Conservation (phyloP, 2,329 filamentous ascomycete genomes). For the Xylaria polymorpha region DNA sequence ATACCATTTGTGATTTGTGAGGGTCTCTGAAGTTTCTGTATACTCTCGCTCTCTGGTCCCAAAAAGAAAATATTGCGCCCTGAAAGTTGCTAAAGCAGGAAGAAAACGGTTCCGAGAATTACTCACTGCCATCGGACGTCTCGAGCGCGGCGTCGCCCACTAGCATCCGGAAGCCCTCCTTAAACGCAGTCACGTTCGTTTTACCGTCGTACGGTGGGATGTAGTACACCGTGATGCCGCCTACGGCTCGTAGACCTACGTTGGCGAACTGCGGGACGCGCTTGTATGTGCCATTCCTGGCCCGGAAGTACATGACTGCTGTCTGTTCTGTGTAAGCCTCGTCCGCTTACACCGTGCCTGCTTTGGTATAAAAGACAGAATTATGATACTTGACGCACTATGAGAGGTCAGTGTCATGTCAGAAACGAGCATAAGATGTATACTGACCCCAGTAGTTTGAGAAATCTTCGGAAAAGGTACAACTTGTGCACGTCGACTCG, state of each 20-base stretch:
- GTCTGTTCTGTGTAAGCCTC: neutral
- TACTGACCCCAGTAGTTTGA: constrained; percentile 44
- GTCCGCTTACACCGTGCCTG: neutral
- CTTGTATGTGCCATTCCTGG: constrained; percentile 46
- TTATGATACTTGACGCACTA: neutral
- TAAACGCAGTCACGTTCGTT: constrained; percentile 56
- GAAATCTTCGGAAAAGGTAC: constrained; percentile 46
- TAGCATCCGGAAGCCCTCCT: constrained; percentile 60
- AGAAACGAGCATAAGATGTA: neutral
- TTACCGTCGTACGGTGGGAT: constrained; percentile 50
- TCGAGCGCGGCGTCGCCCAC: constrained; percentile 53
- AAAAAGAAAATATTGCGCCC: too few species aligned
- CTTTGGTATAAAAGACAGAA: neutral
- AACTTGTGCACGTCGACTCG: constrained; percentile 47
- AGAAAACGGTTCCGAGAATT: too few species aligned
- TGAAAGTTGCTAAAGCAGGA: too few species aligned
- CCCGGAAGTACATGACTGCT: constrained; percentile 42
- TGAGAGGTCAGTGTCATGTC: neutral
- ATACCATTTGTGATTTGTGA: too few species aligned
- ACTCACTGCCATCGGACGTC: constrained; percentile 33
- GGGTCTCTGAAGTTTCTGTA: too few species aligned
- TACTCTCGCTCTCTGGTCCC: too few species aligned
- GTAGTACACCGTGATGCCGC: constrained; percentile 49
- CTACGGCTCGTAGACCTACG: constrained; percentile 45
- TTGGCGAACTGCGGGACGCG: constrained; percentile 48